These are phyloP conservation scores for Thermomyces lanuginosus DNA, from an alignment of 2,329 filamentous ascomycete genomes.

Conservation along the genomic window DNA sequence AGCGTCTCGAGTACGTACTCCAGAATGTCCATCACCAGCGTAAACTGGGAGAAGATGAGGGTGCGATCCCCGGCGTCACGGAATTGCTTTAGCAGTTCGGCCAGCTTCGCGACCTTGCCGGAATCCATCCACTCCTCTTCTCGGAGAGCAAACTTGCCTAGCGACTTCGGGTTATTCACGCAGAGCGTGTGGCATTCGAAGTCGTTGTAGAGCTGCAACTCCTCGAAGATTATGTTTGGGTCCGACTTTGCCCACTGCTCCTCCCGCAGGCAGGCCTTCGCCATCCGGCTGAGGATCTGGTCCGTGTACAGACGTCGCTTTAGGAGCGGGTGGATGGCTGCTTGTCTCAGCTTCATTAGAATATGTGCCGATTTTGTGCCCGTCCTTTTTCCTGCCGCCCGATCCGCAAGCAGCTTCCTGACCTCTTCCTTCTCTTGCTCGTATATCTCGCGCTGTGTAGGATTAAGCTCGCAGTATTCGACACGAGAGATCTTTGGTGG, in stretches of 20 bases:
- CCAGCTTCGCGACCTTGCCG: conserved; percentile 72
- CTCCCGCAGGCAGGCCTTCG: conserved; percentile 56
- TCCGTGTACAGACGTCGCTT: conserved; percentile 71
- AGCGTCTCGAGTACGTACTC: conserved; percentile 62
- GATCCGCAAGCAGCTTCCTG: conserved; percentile 43
- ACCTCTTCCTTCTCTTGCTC: conserved; percentile 48
- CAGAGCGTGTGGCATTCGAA: conserved; percentile 47
- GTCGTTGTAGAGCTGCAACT: conserved; percentile 41
- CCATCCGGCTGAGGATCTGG: conserved; percentile 58
- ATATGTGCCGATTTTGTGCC: conserved; percentile 45
- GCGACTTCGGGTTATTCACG: conserved; percentile 33
- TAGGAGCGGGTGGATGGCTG: conserved; percentile 78
- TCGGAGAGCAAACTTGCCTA: conserved; percentile 42
- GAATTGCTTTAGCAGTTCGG: conserved; percentile 57
- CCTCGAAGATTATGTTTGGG: conserved; percentile 37
- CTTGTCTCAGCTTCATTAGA: conserved; percentile 83
- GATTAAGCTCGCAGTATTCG: conserved; percentile 64
- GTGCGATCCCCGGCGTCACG: conserved; percentile 68
- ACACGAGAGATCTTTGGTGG: conserved; percentile 65
- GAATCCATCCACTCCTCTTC: conserved; percentile 52
- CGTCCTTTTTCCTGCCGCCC: conserved; percentile 38
- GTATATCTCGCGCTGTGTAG: conserved; percentile 58
- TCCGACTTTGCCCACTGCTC: conserved; percentile 38
- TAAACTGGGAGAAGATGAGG: conserved; percentile 87
- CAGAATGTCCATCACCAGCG: conserved; percentile 77